These are phyloP conservation scores for Albizia julibrissin DNA, from an alignment of 306 rosid species.

Conservation along the genomic window DNA sequence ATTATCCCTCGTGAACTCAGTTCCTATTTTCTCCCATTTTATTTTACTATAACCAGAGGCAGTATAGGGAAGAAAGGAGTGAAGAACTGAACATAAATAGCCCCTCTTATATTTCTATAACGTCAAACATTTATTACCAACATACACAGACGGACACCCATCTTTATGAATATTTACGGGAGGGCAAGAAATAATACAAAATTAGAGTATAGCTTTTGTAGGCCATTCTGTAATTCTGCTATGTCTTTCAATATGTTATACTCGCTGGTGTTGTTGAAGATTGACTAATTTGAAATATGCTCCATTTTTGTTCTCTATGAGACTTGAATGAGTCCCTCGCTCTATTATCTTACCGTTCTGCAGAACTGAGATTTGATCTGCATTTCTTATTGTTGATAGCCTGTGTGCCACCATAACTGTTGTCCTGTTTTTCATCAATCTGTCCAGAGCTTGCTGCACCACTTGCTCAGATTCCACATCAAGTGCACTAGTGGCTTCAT, in stretches of 20 bases:
- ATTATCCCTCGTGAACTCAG: background rate
- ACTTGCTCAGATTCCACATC: conserved; percentile 86
- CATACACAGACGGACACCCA: conserved; percentile 15
- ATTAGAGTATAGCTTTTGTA: conserved; percentile 34
- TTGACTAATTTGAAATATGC: conserved; percentile 80
- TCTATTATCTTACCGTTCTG: conserved; percentile 90
- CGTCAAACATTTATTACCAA: conserved; percentile 13
- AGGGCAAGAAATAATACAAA: conserved; percentile 20
- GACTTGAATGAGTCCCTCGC: conserved; percentile 83
- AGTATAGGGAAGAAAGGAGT: background rate
- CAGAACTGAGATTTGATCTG: conserved; percentile 87
- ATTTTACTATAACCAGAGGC: background rate
- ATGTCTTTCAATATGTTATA: conserved; percentile 34
- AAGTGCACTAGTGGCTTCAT: conserved; percentile 92
- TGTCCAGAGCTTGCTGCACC: conserved; percentile 85
- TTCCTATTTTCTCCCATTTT: background rate
- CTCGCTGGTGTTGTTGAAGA: conserved; percentile 77
- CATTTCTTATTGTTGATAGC: conserved; percentile 82
- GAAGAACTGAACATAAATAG: conserved; percentile 23
- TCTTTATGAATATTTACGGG: conserved; percentile 22
- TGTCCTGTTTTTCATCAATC: conserved; percentile 83
- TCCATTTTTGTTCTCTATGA: conserved; percentile 74
- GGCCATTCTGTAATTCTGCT: conserved; percentile 29
- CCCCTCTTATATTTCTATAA: conserved; percentile 29
- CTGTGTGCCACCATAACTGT: conserved; percentile 93